phyloP scores from a whole-genome alignment of 2,329 filamentous ascomycete species.

The Sporothrix brasiliensis region DNA sequence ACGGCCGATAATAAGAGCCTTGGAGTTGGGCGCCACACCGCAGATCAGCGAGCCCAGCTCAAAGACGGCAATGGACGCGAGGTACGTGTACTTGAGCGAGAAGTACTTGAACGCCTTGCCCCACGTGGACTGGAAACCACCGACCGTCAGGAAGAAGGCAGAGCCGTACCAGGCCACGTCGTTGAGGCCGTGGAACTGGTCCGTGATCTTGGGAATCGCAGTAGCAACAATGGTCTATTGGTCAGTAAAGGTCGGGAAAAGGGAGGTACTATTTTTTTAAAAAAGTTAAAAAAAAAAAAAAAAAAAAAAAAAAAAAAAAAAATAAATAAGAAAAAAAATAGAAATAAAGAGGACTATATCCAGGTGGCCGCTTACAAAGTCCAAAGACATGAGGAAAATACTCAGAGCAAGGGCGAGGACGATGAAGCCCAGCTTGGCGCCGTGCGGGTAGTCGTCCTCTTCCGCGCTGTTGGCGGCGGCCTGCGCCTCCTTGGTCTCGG shows the following conservation, averaged over 20 bases:
- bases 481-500: slow-evolving; percentile 9
- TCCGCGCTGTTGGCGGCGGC: background rate
- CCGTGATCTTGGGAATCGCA: slow-evolving; percentile 60
- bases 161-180: slow-evolving; percentile 64
- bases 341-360: no score
- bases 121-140: slow-evolving; percentile 51
- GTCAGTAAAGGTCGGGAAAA: background rate
- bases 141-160: slow-evolving; percentile 56
- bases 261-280: no score
- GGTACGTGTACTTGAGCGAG: slow-evolving; percentile 54
- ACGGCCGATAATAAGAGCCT: slow-evolving; percentile 55
- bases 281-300: background rate
- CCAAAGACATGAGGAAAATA: slow-evolving; percentile 55
- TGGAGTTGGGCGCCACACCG: slow-evolving; percentile 51
- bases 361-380: slow-evolving; percentile 45
- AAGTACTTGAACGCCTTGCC: slow-evolving; percentile 58
- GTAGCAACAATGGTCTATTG: slow-evolving; percentile 57
- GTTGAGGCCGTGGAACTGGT: slow-evolving; percentile 54
- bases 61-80: slow-evolving; percentile 55
- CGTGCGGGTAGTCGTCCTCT: slow-evolving; percentile 47
- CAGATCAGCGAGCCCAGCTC: slow-evolving; percentile 59
- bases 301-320: background rate
- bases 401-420: slow-evolving; percentile 52
- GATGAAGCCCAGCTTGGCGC: slow-evolving; percentile 48
- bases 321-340: background rate